phyloP scores from a whole-genome alignment of 306 rosid genomes.

The Malus fusca region DNA sequence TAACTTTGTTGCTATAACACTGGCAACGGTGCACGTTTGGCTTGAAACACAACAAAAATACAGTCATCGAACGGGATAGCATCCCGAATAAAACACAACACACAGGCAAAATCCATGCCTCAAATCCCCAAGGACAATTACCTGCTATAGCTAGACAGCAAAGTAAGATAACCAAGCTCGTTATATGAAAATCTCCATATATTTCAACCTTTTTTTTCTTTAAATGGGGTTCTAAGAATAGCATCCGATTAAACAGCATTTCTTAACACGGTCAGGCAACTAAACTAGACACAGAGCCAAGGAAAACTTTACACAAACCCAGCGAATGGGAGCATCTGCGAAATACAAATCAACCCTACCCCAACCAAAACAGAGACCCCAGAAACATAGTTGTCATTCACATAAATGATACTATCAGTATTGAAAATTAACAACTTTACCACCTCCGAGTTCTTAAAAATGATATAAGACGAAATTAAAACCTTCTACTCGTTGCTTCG shows the following conservation, averaged over 20 bases:
- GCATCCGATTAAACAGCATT: neutral
- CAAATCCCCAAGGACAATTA: neutral
- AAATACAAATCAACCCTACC: constrained; percentile 14
- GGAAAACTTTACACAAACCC: constrained; percentile 19
- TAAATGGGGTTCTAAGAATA: neutral
- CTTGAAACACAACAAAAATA: too few relatives aligned
- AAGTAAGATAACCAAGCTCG: neutral
- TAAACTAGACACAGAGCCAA: constrained; percentile 21
- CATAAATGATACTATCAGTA: constrained; percentile 20
- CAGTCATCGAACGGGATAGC: too few relatives aligned
- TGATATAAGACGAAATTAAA: constrained; percentile 7
- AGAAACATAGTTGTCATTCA: constrained; percentile 9
- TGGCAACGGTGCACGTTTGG: too few relatives aligned
- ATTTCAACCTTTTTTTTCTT: neutral
- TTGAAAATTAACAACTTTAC: constrained; percentile 20
- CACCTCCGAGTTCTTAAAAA: constrained; percentile 21
- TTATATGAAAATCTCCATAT: neutral
- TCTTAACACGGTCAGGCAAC: constrained; percentile 10
- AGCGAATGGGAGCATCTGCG: constrained; percentile 15
- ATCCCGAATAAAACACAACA: too few relatives aligned
- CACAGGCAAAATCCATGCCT: neutral
- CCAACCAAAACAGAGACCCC: constrained; percentile 25
- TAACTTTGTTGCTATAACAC: too few relatives aligned
- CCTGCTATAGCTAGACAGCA: neutral
- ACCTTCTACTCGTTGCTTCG: constrained; percentile 27